These are phyloP conservation scores for Pythium plurisporium DNA, from an alignment of 352 stramenopile species.

Conservation along the genomic window DNA sequence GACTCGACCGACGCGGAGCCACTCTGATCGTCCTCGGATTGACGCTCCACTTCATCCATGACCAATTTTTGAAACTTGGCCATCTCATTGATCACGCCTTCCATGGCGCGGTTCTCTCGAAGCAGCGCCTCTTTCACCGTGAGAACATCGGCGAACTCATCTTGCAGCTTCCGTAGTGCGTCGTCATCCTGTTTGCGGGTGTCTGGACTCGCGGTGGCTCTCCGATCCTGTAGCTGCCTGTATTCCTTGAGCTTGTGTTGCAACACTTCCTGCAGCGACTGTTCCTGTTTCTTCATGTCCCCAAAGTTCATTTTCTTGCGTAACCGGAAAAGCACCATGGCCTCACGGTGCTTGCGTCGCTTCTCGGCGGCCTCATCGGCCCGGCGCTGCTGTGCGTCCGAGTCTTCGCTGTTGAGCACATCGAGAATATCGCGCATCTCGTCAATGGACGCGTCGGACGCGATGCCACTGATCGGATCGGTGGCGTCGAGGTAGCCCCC, in stretches of 20 bases:
- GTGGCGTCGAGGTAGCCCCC: not conserved
- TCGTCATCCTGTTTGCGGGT: not conserved
- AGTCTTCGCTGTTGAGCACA: constrained; percentile 4
- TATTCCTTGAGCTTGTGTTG: constrained; percentile 15
- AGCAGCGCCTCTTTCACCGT: constrained; percentile 21
- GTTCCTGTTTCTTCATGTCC: constrained; percentile 22
- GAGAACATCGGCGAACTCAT: constrained; percentile 20
- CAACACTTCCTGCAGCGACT: constrained; percentile 19
- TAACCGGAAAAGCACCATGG: constrained; percentile 24
- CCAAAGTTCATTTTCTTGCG: constrained; percentile 21
- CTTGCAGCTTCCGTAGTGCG: constrained; percentile 5
- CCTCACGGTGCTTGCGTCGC: constrained; percentile 22
- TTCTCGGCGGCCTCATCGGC: constrained; percentile 19
- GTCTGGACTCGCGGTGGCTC: not conserved
- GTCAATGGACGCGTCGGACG: constrained; percentile 1
- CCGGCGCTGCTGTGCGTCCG: not conserved
- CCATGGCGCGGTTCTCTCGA: constrained; percentile 25
- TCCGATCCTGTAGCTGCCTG: constrained; percentile 2
- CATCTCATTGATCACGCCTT: constrained; percentile 17
- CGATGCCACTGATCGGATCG: not conserved
- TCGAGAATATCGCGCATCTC: constrained; percentile 19
- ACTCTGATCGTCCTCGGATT: constrained; percentile 1
- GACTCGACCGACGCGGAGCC: not conserved
- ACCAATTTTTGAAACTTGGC: constrained; percentile 26
- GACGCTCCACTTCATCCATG: constrained; percentile 16